These are phyloP conservation scores for Ensete ventricosum DNA, from an alignment of 176 grass and related monocot species.

Conservation along the genomic window DNA sequence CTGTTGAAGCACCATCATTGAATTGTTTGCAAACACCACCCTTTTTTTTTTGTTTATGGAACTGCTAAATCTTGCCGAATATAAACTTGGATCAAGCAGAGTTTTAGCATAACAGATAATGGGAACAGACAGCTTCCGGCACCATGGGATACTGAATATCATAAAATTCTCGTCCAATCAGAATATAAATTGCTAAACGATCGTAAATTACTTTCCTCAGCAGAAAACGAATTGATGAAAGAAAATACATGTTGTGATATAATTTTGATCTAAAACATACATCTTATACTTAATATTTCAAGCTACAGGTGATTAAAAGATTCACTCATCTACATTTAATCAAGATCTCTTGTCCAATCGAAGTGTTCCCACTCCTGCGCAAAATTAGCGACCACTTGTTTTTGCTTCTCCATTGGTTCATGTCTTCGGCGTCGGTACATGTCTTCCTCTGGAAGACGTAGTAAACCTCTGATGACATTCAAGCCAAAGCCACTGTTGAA, in stretches of 20 bases:
- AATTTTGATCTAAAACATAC: not conserved
- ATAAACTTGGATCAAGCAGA: too few relatives aligned
- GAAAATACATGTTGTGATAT: not conserved
- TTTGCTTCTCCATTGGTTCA: conserved; percentile 59
- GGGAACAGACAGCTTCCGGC: too few relatives aligned
- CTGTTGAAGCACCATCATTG: too few relatives aligned
- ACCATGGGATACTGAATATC: too few relatives aligned
- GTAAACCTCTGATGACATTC: conserved; percentile 72
- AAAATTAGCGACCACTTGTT: conserved; percentile 50
- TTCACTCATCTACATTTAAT: conserved; percentile 21
- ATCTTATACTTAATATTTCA: not conserved
- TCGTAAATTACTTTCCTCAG: not conserved
- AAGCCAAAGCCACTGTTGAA: conserved; percentile 67
- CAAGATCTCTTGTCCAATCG: conserved; percentile 73
- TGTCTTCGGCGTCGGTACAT: conserved; percentile 69
- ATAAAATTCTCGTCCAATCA: too few relatives aligned
- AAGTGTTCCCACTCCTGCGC: conserved; percentile 65
- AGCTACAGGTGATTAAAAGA: not conserved
- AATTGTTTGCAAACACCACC: too few relatives aligned
- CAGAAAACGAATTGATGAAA: not conserved
- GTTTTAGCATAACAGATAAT: too few relatives aligned
- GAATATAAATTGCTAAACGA: too few relatives aligned
- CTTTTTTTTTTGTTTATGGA: too few relatives aligned
- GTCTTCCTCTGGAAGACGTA: conserved; percentile 66
- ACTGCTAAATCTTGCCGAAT: too few relatives aligned